phyloP scores from a whole-genome alignment of 108 stramenopile genomes.

The Skeletonema marinoi region DNA sequence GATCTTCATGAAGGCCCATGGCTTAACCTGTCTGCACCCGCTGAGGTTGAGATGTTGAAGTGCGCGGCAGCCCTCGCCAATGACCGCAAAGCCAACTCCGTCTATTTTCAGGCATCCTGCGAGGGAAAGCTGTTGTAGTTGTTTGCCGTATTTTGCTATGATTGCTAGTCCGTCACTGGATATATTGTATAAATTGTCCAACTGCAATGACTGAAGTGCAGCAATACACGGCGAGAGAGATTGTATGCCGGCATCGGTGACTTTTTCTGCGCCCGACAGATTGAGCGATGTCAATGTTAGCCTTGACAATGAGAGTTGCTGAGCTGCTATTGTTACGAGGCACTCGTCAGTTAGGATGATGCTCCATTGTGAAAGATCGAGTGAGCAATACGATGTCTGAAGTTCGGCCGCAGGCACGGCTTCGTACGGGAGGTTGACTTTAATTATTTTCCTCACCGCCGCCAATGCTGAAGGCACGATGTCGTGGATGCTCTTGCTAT shows the following conservation, averaged over 20 bases:
- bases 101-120: constrained; percentile 50
- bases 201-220: constrained; percentile 16
- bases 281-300: constrained; percentile 1
- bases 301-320: background rate
- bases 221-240: constrained; percentile 23
- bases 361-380: constrained; percentile 38
- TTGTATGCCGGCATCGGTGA: constrained; percentile 51
- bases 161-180: constrained; percentile 26
- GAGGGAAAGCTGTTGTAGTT: constrained; percentile 38
- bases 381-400: background rate
- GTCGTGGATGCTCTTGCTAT: background rate
- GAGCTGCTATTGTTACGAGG: constrained; percentile 12
- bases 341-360: constrained; percentile 25
- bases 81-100: constrained; percentile 42
- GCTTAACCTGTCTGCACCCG: constrained; percentile 49
- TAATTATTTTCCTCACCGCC: background rate
- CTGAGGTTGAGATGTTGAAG: constrained; percentile 38
- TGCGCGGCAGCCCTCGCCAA: constrained; percentile 40
- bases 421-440: constrained; percentile 23
- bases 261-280: constrained; percentile 41
- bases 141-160: constrained; percentile 21
- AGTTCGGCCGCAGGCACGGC: constrained; percentile 25
- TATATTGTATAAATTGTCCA: constrained; percentile 40
- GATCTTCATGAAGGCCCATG: constrained; percentile 56
- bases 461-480: constrained; percentile 14